Percentiles rank a stretch among this genome's conserved stretches.
Evolutionary conservation across 2,329 filamentous ascomycete genomes (phyloP).

Genomic region (Penicillium brevicompactum): DNA sequence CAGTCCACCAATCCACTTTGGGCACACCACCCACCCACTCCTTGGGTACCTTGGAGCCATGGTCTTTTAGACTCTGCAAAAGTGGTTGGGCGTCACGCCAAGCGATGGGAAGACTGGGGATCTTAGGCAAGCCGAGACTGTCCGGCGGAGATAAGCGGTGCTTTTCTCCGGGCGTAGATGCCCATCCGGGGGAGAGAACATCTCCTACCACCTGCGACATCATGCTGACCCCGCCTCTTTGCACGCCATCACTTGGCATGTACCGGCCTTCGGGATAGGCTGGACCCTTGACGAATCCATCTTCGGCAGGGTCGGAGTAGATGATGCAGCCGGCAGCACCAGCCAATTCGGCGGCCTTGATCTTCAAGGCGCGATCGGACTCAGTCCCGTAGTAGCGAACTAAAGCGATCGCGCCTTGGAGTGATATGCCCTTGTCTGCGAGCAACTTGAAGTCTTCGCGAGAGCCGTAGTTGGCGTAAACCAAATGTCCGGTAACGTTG

Average conservation of each 20-base stretch:
- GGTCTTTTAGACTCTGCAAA: constrained; percentile 72
- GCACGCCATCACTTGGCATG: constrained; percentile 80
- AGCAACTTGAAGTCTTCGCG: constrained; percentile 78
- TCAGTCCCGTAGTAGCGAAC: constrained; percentile 79
- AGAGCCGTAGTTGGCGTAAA: constrained; percentile 92
- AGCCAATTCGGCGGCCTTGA: constrained; percentile 84
- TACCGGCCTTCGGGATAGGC: constrained; percentile 75
- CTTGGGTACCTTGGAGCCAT: constrained; percentile 68
- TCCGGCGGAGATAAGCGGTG: constrained; percentile 70
- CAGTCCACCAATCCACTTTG: constrained; percentile 83
- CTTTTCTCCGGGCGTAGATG: constrained; percentile 52
- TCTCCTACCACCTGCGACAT: constrained; percentile 85
- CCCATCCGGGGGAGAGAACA: constrained; percentile 86
- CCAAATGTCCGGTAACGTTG: constrained; percentile 79
- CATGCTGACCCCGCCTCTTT: constrained; percentile 77
- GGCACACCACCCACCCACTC: constrained; percentile 79
- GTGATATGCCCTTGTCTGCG: constrained; percentile 69
- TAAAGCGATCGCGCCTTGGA: constrained; percentile 79
- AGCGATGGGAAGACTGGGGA: constrained; percentile 85
- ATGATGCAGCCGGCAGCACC: constrained; percentile 87
- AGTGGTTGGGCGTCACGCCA: constrained; percentile 86
- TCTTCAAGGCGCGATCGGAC: constrained; percentile 73
- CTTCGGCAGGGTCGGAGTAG: constrained; percentile 86
- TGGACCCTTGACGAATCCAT: constrained; percentile 74
- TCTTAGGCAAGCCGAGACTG: constrained; percentile 72